phyloP scores from a whole-genome alignment of 352 stramenopile species.

The Phytophthora fragariaefolia region DNA sequence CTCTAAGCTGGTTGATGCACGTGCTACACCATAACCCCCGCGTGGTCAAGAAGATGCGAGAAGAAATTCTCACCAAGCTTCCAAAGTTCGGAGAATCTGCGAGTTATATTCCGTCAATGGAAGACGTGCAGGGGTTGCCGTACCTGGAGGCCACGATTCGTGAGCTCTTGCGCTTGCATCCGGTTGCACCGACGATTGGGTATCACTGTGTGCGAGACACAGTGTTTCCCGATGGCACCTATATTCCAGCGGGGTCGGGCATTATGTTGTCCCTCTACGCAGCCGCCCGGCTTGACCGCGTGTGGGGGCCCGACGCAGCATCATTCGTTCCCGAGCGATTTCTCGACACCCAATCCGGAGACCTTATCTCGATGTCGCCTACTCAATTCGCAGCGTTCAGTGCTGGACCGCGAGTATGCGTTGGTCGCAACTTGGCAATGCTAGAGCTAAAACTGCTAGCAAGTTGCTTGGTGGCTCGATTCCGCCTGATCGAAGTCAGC shows the following conservation, averaged over 20 bases:
- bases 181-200: constrained; percentile 35
- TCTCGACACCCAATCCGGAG: constrained; percentile 26
- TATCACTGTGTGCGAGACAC: constrained; percentile 37
- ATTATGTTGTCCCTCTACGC: constrained; percentile 40
- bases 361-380: constrained; percentile 20
- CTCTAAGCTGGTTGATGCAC: constrained; percentile 57
- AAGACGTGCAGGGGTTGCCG: constrained; percentile 21
- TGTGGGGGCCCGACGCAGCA: constrained; percentile 40
- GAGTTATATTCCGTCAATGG: constrained; percentile 27
- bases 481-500: constrained; percentile 36
- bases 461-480: constrained; percentile 44
- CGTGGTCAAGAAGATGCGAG: constrained; percentile 33
- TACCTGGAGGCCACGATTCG: constrained; percentile 38
- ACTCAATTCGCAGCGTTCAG: constrained; percentile 30
- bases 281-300: constrained; percentile 32
- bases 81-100: constrained; percentile 18
- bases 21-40: constrained; percentile 46
- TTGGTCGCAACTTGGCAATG: constrained; percentile 50
- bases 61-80: constrained; percentile 33
- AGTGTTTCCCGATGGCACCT: constrained; percentile 45
- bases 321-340: constrained; percentile 47
- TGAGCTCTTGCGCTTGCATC: constrained; percentile 44
- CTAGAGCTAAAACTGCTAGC: constrained; percentile 71
- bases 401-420: constrained; percentile 28
- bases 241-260: constrained; percentile 26